A percentile compares a stretch with the other conserved stretches of the same genome.
Conservation (phyloP, 305 asterid genomes). For the Withania somnifera region DNA sequence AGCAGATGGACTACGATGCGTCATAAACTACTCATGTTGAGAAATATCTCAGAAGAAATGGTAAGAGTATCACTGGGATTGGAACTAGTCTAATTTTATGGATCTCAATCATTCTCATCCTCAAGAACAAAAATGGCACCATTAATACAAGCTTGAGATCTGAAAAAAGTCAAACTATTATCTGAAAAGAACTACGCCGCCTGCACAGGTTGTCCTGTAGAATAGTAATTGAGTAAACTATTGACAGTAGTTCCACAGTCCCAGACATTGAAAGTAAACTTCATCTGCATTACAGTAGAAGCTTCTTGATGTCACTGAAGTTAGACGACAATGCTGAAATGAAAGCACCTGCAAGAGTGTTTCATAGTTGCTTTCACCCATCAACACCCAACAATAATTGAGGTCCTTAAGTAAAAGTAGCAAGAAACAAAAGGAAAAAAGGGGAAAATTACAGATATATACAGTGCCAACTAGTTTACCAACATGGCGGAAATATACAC, state of each 20-base stretch:
- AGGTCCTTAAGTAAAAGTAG: neutral
- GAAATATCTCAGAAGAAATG: neutral
- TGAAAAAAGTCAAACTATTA: neutral
- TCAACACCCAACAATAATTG: neutral
- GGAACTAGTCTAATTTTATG: neutral
- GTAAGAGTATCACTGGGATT: neutral
- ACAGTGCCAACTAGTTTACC: no score
- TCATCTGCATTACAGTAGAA: conserved; percentile 42
- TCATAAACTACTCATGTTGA: neutral
- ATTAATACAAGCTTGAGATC: neutral
- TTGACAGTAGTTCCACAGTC: no score
- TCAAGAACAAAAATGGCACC: conserved; percentile 5
- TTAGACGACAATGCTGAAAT: conserved; percentile 51
- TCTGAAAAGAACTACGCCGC: conserved; percentile 5
- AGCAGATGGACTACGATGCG: neutral
- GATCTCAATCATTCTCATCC: neutral
- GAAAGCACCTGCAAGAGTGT: conserved; percentile 53
- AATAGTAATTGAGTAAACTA: no score
- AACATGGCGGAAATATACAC: no score
- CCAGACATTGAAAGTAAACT: neutral
- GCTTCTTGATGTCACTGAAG: conserved; percentile 68
- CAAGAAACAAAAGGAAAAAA: neutral
- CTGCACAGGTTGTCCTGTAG: neutral
- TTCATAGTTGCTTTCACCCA: neutral
- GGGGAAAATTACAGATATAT: no score